These are phyloP conservation scores for Talaromyces sp. DNA, from an alignment of 2,329 filamentous ascomycete genomes.

Conservation along the genomic window DNA sequence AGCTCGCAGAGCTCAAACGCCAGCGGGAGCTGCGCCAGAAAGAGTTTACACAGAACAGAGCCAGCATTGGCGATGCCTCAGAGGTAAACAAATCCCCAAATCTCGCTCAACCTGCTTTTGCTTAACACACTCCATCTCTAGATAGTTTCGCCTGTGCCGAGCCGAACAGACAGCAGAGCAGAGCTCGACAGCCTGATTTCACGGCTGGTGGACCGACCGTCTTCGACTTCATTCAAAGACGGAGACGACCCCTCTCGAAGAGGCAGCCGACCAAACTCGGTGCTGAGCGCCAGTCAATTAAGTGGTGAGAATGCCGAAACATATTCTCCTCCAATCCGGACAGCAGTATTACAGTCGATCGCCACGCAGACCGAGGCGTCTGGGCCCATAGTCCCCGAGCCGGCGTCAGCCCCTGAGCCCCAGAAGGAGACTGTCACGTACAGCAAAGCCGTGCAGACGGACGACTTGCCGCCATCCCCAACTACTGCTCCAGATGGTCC, in stretches of 20 bases:
- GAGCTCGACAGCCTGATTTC: slow-evolving; percentile 81
- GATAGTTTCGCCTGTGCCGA: slow-evolving; percentile 66
- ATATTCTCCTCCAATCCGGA: slow-evolving; percentile 33
- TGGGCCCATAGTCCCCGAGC: slow-evolving; percentile 68
- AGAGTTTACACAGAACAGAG: slow-evolving; percentile 65
- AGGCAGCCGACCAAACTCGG: slow-evolving; percentile 77
- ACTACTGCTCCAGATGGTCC: slow-evolving; percentile 50
- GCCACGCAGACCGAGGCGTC: slow-evolving; percentile 69
- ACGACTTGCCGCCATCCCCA: slow-evolving; percentile 59
- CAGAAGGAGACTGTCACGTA: slow-evolving; percentile 82
- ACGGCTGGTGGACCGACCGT: slow-evolving; percentile 71
- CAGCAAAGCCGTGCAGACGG: slow-evolving; percentile 93
- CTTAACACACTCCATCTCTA: slow-evolving; percentile 22
- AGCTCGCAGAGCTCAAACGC: slow-evolving; percentile 91
- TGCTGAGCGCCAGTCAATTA: slow-evolving; percentile 73
- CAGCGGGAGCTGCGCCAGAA: slow-evolving; percentile 79
- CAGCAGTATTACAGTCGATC: slow-evolving; percentile 38
- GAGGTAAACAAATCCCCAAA: slow-evolving; percentile 55
- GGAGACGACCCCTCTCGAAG: slow-evolving; percentile 42
- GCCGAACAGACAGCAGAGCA: slow-evolving; percentile 60
- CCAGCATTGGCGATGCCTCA: slow-evolving; percentile 61
- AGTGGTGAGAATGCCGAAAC: slow-evolving; percentile 60
- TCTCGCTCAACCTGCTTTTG: background rate
- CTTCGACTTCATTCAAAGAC: slow-evolving; percentile 60
- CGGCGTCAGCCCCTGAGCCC: slow-evolving; percentile 58